Evolutionary conservation across 2,329 filamentous ascomycete species (phyloP).

Genomic region (Gaeumannomyces sp.): DNA sequence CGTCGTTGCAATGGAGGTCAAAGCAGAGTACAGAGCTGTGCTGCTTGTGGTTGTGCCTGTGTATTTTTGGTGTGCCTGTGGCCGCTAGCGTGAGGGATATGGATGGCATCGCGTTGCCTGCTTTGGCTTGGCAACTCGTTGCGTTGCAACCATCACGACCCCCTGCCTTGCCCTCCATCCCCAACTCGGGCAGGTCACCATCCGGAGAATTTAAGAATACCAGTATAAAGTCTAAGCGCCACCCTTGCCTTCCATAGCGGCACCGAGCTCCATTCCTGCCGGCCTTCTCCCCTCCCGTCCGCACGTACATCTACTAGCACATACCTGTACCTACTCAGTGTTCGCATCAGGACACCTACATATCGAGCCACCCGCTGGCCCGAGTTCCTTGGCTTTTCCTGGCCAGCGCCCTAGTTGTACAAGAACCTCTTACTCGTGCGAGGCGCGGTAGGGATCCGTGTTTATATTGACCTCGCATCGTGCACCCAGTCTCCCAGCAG

Average conservation of each 20-base stretch:
- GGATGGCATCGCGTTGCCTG: neutral
- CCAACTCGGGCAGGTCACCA: neutral
- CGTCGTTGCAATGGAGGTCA: neutral
- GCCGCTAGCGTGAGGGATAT: neutral
- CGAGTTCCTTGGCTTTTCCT: neutral
- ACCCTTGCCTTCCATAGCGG: neutral
- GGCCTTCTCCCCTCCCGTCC: too few species aligned
- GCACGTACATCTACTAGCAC: too few species aligned
- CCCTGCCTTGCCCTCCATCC: neutral
- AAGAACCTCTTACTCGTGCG: neutral
- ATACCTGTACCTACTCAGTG: too few species aligned
- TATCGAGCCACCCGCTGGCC: neutral
- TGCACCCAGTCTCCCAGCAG: neutral
- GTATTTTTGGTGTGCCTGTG: neutral
- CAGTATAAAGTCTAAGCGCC: neutral
- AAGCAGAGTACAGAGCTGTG: neutral
- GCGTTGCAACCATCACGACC: neutral
- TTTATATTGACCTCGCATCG: constrained; percentile 10
- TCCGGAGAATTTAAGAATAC: neutral
- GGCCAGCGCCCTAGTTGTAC: neutral
- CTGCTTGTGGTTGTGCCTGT: neutral
- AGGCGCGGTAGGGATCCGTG: constrained; percentile 8
- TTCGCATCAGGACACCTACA: neutral
- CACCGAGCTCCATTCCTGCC: neutral
- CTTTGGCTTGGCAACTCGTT: neutral